Conservation (phyloP, 345 rosid species). For the Laguncularia racemosa region DNA sequence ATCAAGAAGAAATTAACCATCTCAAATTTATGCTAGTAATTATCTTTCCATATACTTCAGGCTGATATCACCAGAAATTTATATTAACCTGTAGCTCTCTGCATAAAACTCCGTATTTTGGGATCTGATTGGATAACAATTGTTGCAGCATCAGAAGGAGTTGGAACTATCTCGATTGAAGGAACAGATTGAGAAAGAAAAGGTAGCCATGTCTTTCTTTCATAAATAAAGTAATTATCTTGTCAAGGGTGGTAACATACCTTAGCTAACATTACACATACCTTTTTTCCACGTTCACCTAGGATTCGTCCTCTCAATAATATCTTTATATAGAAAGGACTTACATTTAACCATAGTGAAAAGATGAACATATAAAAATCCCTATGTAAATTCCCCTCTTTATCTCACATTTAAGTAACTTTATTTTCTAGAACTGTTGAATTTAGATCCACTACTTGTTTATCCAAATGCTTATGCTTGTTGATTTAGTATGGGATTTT, state of each 20-base stretch:
- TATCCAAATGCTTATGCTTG: too few relatives aligned
- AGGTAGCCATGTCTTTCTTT: slow-evolving; percentile 32
- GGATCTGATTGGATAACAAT: slow-evolving; percentile 8
- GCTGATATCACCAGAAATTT: background rate
- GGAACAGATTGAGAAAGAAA: slow-evolving; percentile 81
- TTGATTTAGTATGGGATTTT: too few relatives aligned
- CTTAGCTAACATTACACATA: background rate
- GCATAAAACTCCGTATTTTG: background rate
- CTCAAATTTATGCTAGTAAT: slow-evolving; percentile 81
- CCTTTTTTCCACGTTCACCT: background rate
- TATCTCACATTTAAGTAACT: too few relatives aligned
- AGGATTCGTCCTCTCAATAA: too few relatives aligned
- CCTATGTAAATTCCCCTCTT: too few relatives aligned
- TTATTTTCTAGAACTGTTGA: too few relatives aligned
- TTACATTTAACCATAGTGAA: too few relatives aligned
- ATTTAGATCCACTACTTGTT: too few relatives aligned
- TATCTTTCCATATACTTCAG: slow-evolving; percentile 7
- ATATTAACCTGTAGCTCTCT: slow-evolving; percentile 4
- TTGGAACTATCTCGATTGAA: slow-evolving; percentile 67
- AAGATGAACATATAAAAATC: too few relatives aligned
- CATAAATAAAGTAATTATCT: background rate
- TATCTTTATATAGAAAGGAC: too few relatives aligned
- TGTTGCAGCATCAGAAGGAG: slow-evolving; percentile 72
- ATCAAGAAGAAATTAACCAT: slow-evolving; percentile 45
- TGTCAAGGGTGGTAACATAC: too few relatives aligned